Percentiles rank a stretch among this genome's conserved stretches.
Conservation (phyloP, 768 basidiomycete genomes). For the Boletellus ananiceps region DNA sequence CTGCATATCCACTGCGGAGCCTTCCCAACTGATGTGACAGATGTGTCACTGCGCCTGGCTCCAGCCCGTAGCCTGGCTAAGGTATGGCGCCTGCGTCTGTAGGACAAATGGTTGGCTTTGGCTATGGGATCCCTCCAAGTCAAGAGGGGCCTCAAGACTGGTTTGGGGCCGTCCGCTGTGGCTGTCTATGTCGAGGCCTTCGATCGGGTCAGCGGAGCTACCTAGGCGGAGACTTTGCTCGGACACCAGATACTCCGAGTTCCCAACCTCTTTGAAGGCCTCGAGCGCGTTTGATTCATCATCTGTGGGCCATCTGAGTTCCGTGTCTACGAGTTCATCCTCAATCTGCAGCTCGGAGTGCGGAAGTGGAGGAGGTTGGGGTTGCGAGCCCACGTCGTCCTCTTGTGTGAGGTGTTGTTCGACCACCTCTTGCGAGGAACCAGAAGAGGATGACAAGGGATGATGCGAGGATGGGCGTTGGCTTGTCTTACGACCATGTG, state of each 20-base stretch:
- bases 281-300: slow-evolving; percentile 9
- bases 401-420: slow-evolving; percentile 48
- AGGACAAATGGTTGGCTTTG: slow-evolving; percentile 33
- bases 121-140: slow-evolving; percentile 15
- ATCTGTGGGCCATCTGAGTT: slow-evolving; percentile 29
- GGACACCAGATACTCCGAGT: neutral
- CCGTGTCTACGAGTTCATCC: slow-evolving; percentile 7
- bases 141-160: neutral
- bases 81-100: slow-evolving; percentile 54
- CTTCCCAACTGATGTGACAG: neutral
- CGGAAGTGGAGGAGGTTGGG: neutral
- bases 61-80: slow-evolving; percentile 36
- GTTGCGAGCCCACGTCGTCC: slow-evolving; percentile 14
- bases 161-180: neutral
- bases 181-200: slow-evolving; percentile 5
- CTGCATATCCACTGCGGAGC: neutral
- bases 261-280: neutral
- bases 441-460: slow-evolving; percentile 27
- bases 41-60: slow-evolving; percentile 28
- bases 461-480: slow-evolving; percentile 5
- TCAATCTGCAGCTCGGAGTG: slow-evolving; percentile 1
- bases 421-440: slow-evolving; percentile 39
- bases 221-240: neutral
- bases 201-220: slow-evolving; percentile 6
- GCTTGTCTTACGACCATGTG: slow-evolving; percentile 1